Conservation (phyloP, 176 grass and related monocot species). For the Saccharum officinarum region DNA sequence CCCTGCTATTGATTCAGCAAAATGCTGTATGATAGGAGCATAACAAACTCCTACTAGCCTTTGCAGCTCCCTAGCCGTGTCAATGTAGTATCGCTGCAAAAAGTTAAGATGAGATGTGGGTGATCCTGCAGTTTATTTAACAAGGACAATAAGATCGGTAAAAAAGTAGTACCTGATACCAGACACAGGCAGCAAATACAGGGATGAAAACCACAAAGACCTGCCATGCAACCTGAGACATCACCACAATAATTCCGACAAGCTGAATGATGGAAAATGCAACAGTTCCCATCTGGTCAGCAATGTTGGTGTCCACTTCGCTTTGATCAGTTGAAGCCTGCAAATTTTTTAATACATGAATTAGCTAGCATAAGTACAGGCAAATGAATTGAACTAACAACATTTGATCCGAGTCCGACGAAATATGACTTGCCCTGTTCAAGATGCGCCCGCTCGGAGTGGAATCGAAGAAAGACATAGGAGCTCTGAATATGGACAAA, state of each 20-base stretch:
- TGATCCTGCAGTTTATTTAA: neutral
- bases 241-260: conserved; percentile 77
- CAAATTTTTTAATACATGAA: neutral
- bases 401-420: neutral
- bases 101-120: neutral
- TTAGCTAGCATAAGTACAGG: conserved; percentile 8
- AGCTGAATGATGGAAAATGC: conserved; percentile 74
- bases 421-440: conserved; percentile 60
- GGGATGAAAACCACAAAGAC: conserved; percentile 81
- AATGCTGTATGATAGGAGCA: conserved; percentile 91
- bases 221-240: conserved; percentile 93
- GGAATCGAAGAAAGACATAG: conserved; percentile 94
- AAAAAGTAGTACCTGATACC: conserved; percentile 70
- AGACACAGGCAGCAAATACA: conserved; percentile 64
- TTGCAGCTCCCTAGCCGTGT: conserved; percentile 69
- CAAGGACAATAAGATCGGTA: neutral
- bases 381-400: conserved; percentile 20
- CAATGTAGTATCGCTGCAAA: conserved; percentile 77
- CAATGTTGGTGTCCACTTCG: conserved; percentile 66
- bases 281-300: conserved; percentile 46
- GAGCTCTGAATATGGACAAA: conserved; percentile 75
- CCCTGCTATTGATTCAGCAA: conserved; percentile 82
- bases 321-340: conserved; percentile 89
- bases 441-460: conserved; percentile 83
- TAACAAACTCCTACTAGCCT: conserved; percentile 76